Evolutionary conservation across 2,329 filamentous ascomycete species (phyloP).

Genomic region (Fusarium longipes): DNA sequence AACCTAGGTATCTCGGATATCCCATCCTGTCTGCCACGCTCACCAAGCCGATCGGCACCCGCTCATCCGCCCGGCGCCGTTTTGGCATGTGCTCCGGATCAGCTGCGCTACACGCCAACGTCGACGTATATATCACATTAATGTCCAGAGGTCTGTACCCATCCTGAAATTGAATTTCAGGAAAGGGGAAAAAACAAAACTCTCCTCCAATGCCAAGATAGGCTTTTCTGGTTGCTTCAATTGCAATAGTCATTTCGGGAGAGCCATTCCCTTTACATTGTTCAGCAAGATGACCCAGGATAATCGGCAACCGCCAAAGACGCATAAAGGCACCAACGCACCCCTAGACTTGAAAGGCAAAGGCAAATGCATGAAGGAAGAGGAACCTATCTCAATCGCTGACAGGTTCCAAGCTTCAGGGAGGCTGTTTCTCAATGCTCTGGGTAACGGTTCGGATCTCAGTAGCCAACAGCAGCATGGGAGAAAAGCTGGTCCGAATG

Average conservation of each 20-base stretch:
- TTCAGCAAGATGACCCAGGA: constrained; percentile 31
- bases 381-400: constrained; percentile 25
- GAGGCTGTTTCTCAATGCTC: constrained; percentile 44
- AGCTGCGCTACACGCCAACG: constrained; percentile 2
- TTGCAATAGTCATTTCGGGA: not conserved
- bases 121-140: not conserved
- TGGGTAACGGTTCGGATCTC: constrained; percentile 35
- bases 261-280: not conserved
- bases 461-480: constrained; percentile 21
- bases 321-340: not conserved
- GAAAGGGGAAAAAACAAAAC: no score
- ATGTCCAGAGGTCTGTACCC: not conserved
- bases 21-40: constrained; percentile 15
- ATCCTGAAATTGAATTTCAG: not conserved
- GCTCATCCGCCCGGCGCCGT: constrained; percentile 36
- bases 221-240: not conserved
- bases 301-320: constrained; percentile 1
- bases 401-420: constrained; percentile 47
- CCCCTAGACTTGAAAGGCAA: constrained; percentile 33
- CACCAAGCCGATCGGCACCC: constrained; percentile 41
- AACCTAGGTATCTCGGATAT: constrained; percentile 23
- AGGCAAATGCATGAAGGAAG: constrained; percentile 32
- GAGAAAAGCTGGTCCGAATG: constrained; percentile 36
- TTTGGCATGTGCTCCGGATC: constrained; percentile 36
- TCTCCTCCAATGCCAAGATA: not conserved